Evolutionary conservation across 805 yeast genomes (phyloP).

Genomic region (Spathaspora sp.): DNA sequence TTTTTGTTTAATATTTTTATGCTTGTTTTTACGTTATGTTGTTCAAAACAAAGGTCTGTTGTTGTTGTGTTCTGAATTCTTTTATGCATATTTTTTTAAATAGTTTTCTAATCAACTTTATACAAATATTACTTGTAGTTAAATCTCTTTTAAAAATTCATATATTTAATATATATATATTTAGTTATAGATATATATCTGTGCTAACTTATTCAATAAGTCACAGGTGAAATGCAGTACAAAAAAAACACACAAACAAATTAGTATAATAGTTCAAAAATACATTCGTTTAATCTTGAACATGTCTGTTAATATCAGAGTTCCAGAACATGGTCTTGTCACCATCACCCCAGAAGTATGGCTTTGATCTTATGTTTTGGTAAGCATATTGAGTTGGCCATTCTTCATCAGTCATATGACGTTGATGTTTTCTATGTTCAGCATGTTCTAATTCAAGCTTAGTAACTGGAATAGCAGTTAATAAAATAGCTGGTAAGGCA

Average conservation of each 20-base stretch:
- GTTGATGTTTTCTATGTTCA: constrained; percentile 77
- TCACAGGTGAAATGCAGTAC: background rate
- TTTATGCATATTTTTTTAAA: no score
- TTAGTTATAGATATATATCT: no score
- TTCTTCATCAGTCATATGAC: constrained; percentile 77
- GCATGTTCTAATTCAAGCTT: constrained; percentile 85
- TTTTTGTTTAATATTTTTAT: no score
- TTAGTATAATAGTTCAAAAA: background rate
- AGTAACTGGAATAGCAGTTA: constrained; percentile 77
- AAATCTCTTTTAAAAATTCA: background rate
- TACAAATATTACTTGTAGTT: no score
- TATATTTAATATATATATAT: background rate
- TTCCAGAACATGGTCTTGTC: constrained; percentile 98
- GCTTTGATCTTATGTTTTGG: constrained; percentile 84
- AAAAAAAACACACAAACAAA: background rate
- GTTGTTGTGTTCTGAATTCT: no score
- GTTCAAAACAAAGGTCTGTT: no score
- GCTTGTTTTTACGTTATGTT: no score
- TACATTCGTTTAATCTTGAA: constrained; percentile 17
- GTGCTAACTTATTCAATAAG: constrained; percentile 1
- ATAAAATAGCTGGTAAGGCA: constrained; percentile 77
- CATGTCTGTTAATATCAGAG: constrained; percentile 84
- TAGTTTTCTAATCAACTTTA: no score
- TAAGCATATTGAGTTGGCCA: constrained; percentile 90
- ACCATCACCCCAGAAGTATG: constrained; percentile 99